Conservation (phyloP, 2,329 filamentous ascomycete species). For the Trichoderma brevicompactum region DNA sequence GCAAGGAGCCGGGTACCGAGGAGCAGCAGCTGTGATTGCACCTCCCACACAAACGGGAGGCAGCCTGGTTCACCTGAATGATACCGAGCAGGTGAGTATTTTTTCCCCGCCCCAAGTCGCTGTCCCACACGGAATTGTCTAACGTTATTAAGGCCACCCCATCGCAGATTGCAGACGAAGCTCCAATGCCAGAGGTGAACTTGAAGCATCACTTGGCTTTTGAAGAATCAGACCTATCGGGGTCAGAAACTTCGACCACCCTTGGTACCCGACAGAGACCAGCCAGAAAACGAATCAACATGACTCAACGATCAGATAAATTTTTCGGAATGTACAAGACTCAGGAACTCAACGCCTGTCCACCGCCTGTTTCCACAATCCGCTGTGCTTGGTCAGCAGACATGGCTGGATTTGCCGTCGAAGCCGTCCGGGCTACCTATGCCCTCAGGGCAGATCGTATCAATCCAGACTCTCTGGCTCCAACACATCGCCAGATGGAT, state of each 20-base stretch:
- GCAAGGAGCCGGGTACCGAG: neutral
- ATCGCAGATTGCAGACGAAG: neutral
- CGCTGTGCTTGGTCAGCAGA: conserved; percentile 37
- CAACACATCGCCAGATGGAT: neutral
- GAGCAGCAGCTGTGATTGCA: neutral
- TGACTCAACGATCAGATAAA: neutral
- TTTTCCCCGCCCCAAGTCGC: neutral
- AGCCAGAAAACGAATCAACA: neutral
- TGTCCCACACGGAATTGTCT: neutral
- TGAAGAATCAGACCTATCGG: neutral
- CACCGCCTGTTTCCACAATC: neutral
- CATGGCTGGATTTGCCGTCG: conserved; percentile 34
- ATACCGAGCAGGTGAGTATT: neutral
- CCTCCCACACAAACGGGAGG: neutral
- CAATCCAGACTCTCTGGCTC: neutral
- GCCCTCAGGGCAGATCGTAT: conserved; percentile 34
- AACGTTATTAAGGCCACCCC: neutral
- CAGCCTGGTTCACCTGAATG: neutral
- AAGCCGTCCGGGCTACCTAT: conserved; percentile 32
- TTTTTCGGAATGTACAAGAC: conserved; percentile 17
- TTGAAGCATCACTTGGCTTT: neutral
- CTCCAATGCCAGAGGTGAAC: neutral
- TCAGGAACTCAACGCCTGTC: neutral
- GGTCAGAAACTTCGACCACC: neutral
- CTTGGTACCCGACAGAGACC: neutral